Evolutionary conservation across 306 rosid species (phyloP), one percentile per base, ranked within the genome.

Genomic region (Vigna mungo): DNA sequence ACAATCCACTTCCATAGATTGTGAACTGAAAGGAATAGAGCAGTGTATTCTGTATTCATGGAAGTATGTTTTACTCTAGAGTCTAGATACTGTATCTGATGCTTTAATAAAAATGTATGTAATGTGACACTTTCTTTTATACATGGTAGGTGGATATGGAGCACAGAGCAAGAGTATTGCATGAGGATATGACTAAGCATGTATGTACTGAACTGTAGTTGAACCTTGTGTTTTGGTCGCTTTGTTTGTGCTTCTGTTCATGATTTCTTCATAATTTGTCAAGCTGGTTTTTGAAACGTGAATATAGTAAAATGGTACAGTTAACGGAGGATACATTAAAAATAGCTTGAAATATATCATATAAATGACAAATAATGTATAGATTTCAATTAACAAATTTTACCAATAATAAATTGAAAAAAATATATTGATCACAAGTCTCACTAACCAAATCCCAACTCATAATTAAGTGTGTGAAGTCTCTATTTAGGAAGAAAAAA

Each of bases 141-240:
- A 59, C 44, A 56, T 83, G 51, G 66, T 80, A 94, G 97, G 97
- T 76, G 80, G 98, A 91, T 85, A 82, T 91, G 69, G 96, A 94
- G 86, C 83, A 81, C 65, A 91, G 48, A 87, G 96, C 84, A 16
- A 82, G 83, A 65, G 71, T 81, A 56, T 74, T 94, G 96, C 98
- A 94, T 16, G 88, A 84, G 88, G 93, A 90, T 89, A 81, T 90
- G 49, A 91, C 91, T 32, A 91, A 87, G 72, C 94, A 94, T 84
- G 97, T 94, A 86, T 11, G 94, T 88, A 46, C 73, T 54, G 14
- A 73, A 71, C 71, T 61, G 14, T 48, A 43, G n/a, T 25, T 46
- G 71, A 54, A 58, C 53, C 67, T 30, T 59, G 60, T 48, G 55
- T 65, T 69, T 54, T 70, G 25, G 63, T 71, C 77, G 77, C 46